These are phyloP conservation scores for Exserohilum turcica DNA, from an alignment of 2,329 filamentous ascomycete genomes.

Conservation along the genomic window DNA sequence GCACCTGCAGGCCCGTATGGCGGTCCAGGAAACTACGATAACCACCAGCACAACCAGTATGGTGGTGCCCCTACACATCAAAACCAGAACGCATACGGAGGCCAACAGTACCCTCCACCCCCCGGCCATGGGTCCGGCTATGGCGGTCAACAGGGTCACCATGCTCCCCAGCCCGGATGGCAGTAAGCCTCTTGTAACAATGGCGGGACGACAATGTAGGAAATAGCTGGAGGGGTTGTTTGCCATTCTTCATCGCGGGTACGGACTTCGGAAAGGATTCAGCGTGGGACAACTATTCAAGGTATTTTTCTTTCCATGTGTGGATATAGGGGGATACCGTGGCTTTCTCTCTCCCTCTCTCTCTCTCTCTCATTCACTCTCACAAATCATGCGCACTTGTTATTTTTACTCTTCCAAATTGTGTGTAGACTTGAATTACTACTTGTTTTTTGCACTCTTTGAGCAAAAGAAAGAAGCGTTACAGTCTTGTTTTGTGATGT, in stretches of 20 bases:
- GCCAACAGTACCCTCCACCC: conserved; percentile 26
- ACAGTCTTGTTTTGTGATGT: too few species aligned
- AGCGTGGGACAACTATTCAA: background rate
- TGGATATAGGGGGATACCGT: background rate
- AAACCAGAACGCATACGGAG: conserved; percentile 22
- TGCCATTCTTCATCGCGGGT: background rate
- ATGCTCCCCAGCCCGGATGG: conserved; percentile 35
- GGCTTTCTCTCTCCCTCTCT: too few species aligned
- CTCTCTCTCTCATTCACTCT: too few species aligned
- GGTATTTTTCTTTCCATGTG: background rate
- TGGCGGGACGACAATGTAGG: background rate
- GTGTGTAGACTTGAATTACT: background rate
- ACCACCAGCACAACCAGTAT: conserved; percentile 39
- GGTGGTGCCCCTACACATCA: conserved; percentile 20
- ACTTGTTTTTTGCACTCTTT: background rate
- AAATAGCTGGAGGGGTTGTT: background rate
- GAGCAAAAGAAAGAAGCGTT: too few species aligned
- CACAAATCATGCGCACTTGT: too few species aligned
- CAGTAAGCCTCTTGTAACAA: conserved; percentile 8
- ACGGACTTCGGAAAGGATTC: background rate
- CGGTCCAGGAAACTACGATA: conserved; percentile 36
- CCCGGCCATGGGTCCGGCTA: conserved; percentile 19
- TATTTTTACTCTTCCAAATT: background rate
- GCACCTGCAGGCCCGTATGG: conserved; percentile 30
- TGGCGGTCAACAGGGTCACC: conserved; percentile 13